Percentiles rank a stretch among this genome's conserved stretches.
phyloP scores from a whole-genome alignment of 2,329 filamentous ascomycete genomes.

The Dothideomycetidae sp. region DNA sequence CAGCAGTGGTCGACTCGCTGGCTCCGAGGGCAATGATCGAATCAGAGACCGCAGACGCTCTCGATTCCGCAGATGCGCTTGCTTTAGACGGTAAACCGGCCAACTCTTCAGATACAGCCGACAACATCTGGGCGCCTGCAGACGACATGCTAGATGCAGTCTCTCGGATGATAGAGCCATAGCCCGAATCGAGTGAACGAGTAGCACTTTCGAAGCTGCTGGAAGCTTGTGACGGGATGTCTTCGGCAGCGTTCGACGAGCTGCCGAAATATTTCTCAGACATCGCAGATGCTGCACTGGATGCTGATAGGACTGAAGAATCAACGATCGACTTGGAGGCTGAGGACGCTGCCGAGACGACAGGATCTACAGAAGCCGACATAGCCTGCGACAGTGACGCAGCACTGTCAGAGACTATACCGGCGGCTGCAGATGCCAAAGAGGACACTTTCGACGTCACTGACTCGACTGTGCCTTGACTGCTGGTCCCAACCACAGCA shows the following conservation, averaged over 20 bases:
- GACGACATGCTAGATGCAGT: constrained; percentile 7
- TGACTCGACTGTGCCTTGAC: constrained; percentile 24
- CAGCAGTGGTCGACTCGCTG: constrained; percentile 13
- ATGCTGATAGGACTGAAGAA: constrained; percentile 5
- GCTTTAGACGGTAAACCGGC: constrained; percentile 5
- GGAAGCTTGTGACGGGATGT: constrained; percentile 5
- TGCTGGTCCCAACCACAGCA: constrained; percentile 22
- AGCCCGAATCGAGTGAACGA: not conserved
- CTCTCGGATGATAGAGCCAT: constrained; percentile 2
- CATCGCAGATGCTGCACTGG: constrained; percentile 5
- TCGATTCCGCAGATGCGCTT: constrained; percentile 1
- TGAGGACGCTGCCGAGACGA: constrained; percentile 4
- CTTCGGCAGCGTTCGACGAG: constrained; percentile 1
- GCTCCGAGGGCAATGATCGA: constrained; percentile 1
- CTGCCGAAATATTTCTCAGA: constrained; percentile 4
- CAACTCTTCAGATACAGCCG: constrained; percentile 1
- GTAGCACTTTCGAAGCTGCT: not conserved
- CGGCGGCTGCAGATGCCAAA: constrained; percentile 14
- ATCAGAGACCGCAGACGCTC: constrained; percentile 4
- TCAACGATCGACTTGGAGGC: constrained; percentile 6
- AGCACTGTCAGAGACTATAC: constrained; percentile 18
- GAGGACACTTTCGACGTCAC: constrained; percentile 20
- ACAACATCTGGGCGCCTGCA: constrained; percentile 5
- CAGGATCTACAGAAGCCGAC: not conserved
- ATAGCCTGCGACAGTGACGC: constrained; percentile 13